phyloP scores from a whole-genome alignment of 2,329 filamentous ascomycete species.

The Verticillium zaregamsianum region DNA sequence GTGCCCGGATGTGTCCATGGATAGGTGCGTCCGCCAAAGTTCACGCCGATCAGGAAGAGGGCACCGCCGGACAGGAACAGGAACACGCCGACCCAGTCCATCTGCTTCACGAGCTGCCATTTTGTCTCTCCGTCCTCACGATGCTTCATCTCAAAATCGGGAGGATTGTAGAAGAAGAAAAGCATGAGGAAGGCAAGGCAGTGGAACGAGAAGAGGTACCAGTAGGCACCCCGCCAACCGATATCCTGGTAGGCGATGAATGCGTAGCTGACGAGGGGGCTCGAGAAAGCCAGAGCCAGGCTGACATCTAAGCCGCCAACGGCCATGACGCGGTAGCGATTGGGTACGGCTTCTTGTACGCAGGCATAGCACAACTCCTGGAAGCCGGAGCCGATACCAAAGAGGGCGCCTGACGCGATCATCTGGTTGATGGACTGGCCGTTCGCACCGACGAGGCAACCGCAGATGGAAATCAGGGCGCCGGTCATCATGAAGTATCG shows the following conservation, averaged over 20 bases:
- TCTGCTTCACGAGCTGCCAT: constrained; percentile 17
- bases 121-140: constrained; percentile 19
- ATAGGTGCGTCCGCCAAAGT: constrained; percentile 23
- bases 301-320: constrained; percentile 29
- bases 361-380: constrained; percentile 33
- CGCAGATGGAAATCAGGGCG: constrained; percentile 25
- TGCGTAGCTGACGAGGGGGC: constrained; percentile 25
- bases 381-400: constrained; percentile 34
- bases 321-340: constrained; percentile 29
- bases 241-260: constrained; percentile 19
- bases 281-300: constrained; percentile 21
- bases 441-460: constrained; percentile 33
- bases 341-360: constrained; percentile 32
- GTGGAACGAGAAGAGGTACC: constrained; percentile 18
- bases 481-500: constrained; percentile 33
- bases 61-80: constrained; percentile 21
- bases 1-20: constrained; percentile 21
- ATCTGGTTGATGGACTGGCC: constrained; percentile 32
- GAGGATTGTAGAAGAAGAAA: constrained; percentile 27
- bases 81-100: constrained; percentile 21
- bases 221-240: constrained; percentile 18
- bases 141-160: constrained; percentile 29
- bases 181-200: constrained; percentile 15
- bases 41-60: constrained; percentile 23
- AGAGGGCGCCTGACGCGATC: constrained; percentile 33